phyloP scores from a whole-genome alignment of 2,329 filamentous ascomycete genomes.

The Zymoseptoria ardabiliae region DNA sequence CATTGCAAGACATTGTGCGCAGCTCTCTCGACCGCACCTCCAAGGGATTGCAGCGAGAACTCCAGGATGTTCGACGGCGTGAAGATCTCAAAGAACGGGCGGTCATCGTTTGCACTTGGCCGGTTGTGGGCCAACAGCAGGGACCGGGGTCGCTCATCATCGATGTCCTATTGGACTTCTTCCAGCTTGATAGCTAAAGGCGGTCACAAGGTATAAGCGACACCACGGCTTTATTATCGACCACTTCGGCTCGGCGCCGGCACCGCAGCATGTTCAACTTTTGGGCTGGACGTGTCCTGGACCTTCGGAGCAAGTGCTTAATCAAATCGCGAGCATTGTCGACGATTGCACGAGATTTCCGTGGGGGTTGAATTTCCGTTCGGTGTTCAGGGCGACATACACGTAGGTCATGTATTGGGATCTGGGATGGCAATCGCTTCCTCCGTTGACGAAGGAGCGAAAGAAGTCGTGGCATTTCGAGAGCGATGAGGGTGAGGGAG shows the following conservation, averaged over 20 bases:
- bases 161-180: neutral
- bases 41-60: neutral
- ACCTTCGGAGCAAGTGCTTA: neutral
- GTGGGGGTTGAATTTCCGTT: neutral
- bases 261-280: neutral
- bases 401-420: neutral
- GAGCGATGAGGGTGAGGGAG: neutral
- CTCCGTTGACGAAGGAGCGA: neutral
- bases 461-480: neutral
- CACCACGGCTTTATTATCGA: neutral
- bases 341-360: neutral
- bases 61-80: neutral
- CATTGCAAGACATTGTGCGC: neutral
- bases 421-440: neutral
- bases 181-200: neutral
- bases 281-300: neutral
- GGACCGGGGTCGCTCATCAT: neutral
- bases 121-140: neutral
- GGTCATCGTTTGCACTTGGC: slow-evolving; percentile 1
- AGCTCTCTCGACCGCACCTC: neutral
- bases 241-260: no score
- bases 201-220: neutral
- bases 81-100: slow-evolving; percentile 1
- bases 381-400: neutral
- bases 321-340: neutral